Conservation (phyloP, 495 filamentous ascomycete species). For the Oidiodendron maius region DNA sequence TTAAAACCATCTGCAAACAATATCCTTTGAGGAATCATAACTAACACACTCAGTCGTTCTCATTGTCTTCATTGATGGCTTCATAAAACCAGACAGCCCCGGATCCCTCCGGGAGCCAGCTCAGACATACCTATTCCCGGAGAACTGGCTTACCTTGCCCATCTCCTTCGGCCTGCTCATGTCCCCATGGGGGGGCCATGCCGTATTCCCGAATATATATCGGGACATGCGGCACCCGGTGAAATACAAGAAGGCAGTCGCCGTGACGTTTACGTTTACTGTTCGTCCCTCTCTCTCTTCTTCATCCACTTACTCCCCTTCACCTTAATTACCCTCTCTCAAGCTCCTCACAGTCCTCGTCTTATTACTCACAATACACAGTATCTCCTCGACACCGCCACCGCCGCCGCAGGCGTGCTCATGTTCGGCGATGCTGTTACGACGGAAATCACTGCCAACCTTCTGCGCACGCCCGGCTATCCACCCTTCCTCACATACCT, state of each 20-base stretch:
- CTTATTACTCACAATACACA: constrained; percentile 24
- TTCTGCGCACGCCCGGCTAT: constrained; percentile 67
- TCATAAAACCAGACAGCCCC: constrained; percentile 72
- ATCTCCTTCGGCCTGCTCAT: constrained; percentile 91
- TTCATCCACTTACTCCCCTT: too few species aligned
- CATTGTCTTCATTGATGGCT: constrained; percentile 77
- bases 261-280: constrained; percentile 84
- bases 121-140: constrained; percentile 68
- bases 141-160: constrained; percentile 85
- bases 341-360: too few species aligned
- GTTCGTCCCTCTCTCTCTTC: constrained; percentile 34
- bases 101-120: constrained; percentile 86
- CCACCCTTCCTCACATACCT: constrained; percentile 67
- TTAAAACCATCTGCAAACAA: neutral
- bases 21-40: neutral
- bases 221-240: constrained; percentile 94
- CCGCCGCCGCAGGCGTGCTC: constrained; percentile 75
- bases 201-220: constrained; percentile 96
- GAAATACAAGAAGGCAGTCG: constrained; percentile 72
- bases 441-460: constrained; percentile 88
- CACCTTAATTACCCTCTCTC: neutral
- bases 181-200: constrained; percentile 95
- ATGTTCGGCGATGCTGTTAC: constrained; percentile 89
- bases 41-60: constrained; percentile 53
- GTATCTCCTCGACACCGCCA: constrained; percentile 72